Percentiles rank a stretch among this genome's conserved stretches.
Evolutionary conservation across 345 rosid genomes (phyloP).

Genomic region (Xanthoceras sorbifolium): DNA sequence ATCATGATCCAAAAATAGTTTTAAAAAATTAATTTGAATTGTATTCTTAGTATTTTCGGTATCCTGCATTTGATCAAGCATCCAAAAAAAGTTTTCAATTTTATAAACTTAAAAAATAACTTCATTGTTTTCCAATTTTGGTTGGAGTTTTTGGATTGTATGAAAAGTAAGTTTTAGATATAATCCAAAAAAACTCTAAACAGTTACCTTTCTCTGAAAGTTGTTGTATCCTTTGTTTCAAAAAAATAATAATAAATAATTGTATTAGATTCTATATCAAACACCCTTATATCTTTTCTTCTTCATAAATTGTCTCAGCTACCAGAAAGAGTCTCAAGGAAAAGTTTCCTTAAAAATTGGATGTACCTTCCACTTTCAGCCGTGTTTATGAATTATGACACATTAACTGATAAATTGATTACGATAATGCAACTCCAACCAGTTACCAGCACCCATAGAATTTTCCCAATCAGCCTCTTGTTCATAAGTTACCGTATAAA

Average conservation of each 20-base stretch:
- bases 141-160: not conserved
- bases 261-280: not conserved
- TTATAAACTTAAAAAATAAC: too few species aligned
- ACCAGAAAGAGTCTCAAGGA: not conserved
- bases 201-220: not conserved
- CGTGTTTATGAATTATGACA: not conserved
- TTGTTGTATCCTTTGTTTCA: not conserved
- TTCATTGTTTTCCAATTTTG: not conserved
- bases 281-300: not conserved
- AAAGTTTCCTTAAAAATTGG: not conserved
- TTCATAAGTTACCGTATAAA: not conserved
- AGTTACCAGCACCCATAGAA: not conserved
- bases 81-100: not conserved
- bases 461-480: not conserved
- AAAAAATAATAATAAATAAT: too few species aligned
- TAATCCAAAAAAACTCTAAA: not conserved
- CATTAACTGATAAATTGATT: not conserved
- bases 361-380: constrained; percentile 3
- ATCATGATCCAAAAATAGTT: too few species aligned
- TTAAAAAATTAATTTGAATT: too few species aligned
- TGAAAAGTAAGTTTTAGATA: not conserved
- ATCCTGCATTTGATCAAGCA: not conserved
- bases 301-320: not conserved
- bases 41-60: not conserved
- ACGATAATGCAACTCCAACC: not conserved